phyloP scores from a whole-genome alignment of 345 rosid genomes.

The Excoecaria cochinchinensis region DNA sequence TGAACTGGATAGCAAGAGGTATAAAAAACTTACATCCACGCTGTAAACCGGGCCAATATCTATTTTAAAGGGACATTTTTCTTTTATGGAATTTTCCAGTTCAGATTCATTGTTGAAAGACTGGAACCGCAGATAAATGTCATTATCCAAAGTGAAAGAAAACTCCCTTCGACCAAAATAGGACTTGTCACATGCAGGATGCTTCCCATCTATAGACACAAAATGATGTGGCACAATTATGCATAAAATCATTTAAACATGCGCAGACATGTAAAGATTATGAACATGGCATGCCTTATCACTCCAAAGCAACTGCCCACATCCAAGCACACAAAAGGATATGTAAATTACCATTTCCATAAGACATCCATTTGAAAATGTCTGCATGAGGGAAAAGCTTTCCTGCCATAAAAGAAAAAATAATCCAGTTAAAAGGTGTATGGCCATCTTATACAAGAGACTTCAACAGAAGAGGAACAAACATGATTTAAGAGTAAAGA shows the following conservation, averaged over 20 bases:
- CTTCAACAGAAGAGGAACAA: not conserved
- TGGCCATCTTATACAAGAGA: not conserved
- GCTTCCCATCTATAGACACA: slow-evolving; percentile 70
- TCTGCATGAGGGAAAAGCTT: slow-evolving; percentile 78
- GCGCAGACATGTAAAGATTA: not conserved
- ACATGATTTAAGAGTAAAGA: too few species aligned
- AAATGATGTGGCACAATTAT: not conserved
- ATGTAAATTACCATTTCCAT: slow-evolving; percentile 70
- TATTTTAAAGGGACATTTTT: slow-evolving; percentile 71
- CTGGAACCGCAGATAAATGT: slow-evolving; percentile 69
- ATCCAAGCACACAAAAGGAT: not conserved
- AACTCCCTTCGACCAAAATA: slow-evolving; percentile 79
- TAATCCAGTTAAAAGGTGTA: not conserved
- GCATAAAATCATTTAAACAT: not conserved
- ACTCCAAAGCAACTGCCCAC: not conserved
- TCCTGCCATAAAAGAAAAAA: slow-evolving; percentile 43
- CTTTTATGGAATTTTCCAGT: slow-evolving; percentile 61
- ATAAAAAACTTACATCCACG: slow-evolving; percentile 57
- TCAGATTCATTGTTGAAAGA: slow-evolving; percentile 60
- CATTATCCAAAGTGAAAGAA: slow-evolving; percentile 78
- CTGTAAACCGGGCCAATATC: slow-evolving; percentile 88
- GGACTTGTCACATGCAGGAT: slow-evolving; percentile 78
- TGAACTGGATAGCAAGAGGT: not conserved
- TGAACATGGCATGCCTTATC: too few species aligned
- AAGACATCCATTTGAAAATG: slow-evolving; percentile 81